Base-by-base conservation (phyloP, 1,284 basidiomycete genomes). In the Stygiomarasmius scandens region DNA sequence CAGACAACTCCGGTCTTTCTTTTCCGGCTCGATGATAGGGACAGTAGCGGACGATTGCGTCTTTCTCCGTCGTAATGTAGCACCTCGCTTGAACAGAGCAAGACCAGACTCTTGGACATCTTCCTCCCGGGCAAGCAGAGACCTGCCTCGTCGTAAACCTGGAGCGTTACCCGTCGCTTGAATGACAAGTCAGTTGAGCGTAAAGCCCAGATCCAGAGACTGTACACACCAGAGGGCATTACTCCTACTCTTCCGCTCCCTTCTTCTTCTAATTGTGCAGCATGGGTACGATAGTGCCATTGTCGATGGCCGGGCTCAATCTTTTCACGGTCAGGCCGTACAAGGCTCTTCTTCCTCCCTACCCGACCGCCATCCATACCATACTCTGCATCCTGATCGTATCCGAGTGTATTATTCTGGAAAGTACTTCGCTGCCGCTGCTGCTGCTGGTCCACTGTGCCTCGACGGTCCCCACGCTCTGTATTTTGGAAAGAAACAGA, bases 231-330 rank as follows among this genome's bases (percentile, higher is more conserved):
- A 51, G 91, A 93, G 20, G 93, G 90, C 70, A 88, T 78, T 19
- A 95, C 84, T 56, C 85, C 89, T 3, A 92, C 78, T 52, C 79
- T 71, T 36, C 78, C 77, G 29, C 72, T 71, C 14, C 84, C 81
- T 62, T 87, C 86, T 58, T 87, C 79, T 70, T 90, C 87, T 71
- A 94, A 82, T 69, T 92, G 87, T 20, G 90, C 89, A 14, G 93
- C 93, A 74, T 93, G 95, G 63, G 84, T 90, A 54, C 95, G 88
- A 75, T 99, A 99, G 76, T 98, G 92, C 88, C 92, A 99, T 65
- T 96, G 89, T 45, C 95, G 85, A 78, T 98, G 95, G 49, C 87
- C 88, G 9, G 96, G 95, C 69, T 98, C 96, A 67, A 98, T 94
- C 79, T 96, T 93, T 79, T 98, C 96, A 61, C 96, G 82, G 74